Conservation (phyloP, 306 rosid species). For the Leucaena leucocephala region DNA sequence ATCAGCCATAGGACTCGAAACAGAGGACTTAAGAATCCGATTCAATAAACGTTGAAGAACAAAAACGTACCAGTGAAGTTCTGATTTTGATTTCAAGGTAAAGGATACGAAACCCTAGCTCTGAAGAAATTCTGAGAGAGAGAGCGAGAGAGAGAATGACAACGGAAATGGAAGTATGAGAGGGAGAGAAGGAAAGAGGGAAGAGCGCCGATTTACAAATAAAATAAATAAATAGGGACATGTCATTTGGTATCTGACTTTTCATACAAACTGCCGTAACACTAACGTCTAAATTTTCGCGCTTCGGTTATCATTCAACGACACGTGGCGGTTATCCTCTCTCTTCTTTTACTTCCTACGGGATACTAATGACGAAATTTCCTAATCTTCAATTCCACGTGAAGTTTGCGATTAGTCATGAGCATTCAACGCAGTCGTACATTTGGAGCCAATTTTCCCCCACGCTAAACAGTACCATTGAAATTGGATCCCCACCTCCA, state of each 20-base stretch:
- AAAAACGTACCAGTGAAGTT: slow-evolving; percentile 58
- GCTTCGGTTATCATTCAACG: neutral
- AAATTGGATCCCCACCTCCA: neutral
- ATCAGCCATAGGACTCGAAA: slow-evolving; percentile 26
- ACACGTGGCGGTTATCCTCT: slow-evolving; percentile 51
- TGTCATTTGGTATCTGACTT: slow-evolving; percentile 56
- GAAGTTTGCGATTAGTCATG: slow-evolving; percentile 36
- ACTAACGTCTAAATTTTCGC: slow-evolving; percentile 42
- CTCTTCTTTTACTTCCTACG: slow-evolving; percentile 6
- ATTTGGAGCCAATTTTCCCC: neutral
- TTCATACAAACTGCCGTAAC: slow-evolving; percentile 45
- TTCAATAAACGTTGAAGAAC: neutral
- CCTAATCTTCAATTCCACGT: slow-evolving; percentile 49
- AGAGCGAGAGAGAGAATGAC: slow-evolving; percentile 34
- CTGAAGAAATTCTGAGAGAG: slow-evolving; percentile 43
- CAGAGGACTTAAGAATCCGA: slow-evolving; percentile 21
- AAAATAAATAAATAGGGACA: slow-evolving; percentile 40
- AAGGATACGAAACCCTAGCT: slow-evolving; percentile 67
- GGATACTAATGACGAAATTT: slow-evolving; percentile 42
- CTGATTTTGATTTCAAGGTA: slow-evolving; percentile 49
- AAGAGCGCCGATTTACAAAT: slow-evolving; percentile 48
- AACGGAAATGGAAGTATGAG: slow-evolving; percentile 32
- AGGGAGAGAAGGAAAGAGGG: slow-evolving; percentile 32
- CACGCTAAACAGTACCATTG: neutral
- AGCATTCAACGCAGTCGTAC: slow-evolving; percentile 37